Evolutionary conservation across 2,329 filamentous ascomycete genomes (phyloP), one percentile per base, ranked within the genome.

Genomic region (Truncatella angustata): DNA sequence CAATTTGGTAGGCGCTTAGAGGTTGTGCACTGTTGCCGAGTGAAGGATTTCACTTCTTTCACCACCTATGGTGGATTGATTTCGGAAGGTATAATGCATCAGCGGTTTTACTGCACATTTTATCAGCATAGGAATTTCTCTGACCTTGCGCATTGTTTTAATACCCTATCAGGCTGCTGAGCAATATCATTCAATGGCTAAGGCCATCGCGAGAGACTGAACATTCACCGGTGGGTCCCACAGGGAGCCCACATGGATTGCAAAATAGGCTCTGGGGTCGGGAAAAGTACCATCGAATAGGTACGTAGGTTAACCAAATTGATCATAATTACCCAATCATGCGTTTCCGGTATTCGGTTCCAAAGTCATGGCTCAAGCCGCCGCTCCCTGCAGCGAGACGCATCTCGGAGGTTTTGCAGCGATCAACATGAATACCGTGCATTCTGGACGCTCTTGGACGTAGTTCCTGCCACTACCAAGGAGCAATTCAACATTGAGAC

Each of bases 1-100:
- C 11, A 24, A n/a, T 37, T n/a, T 35, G 45, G 21, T 14, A 34
- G 43, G 43, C n/a, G 28, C 26, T 11, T 34, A 43, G 40, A 43
- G 45, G 37, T 36, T 49, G 45, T 32, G 28, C 28, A 14, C n/a
- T 14, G 14, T 21, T 12, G 20, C 16, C 28, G 34, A 36, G 45
- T 49, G 45, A 49, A 2, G 32, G 21, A 35, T 46, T 24, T 49
- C 45, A 49, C 34, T 36, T 24, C 28, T 20, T 24, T 6, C 21
- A 18, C 45, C 34, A 49, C 45, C 32, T 49, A 18, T 3, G 6
- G 30, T 37, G 45, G 45, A 30, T 49, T 49, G n/a, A 21, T 18
- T 37, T 36, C 45, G 11, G 28, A 14, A 12, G n/a, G 45, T 20
- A 21, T 35, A n/a, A 16, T 30, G 30, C n/a, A 26, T 10, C n/a